Evolutionary conservation across 2,329 filamentous ascomycete species (phyloP).

Genomic region (Penicillium sclerotigenum): DNA sequence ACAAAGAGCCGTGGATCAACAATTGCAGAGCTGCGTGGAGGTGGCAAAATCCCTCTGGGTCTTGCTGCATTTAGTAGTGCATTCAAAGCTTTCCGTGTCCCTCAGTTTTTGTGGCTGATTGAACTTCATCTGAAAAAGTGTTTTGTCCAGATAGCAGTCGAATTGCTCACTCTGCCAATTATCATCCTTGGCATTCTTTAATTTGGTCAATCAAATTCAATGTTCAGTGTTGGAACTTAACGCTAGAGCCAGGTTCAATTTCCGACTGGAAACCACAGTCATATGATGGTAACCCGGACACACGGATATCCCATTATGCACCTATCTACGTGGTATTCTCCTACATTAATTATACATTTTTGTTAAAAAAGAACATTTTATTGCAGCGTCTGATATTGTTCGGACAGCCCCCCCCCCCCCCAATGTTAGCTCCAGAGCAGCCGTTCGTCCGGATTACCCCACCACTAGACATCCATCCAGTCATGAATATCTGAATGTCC

Average conservation of each 20-base stretch:
- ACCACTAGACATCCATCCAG: background rate
- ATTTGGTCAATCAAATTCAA: background rate
- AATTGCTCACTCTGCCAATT: background rate
- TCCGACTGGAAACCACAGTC: background rate
- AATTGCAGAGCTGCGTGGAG: background rate
- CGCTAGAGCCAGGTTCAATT: background rate
- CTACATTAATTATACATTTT: background rate
- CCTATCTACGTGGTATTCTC: background rate
- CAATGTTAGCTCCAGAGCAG: background rate
- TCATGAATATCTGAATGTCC: background rate
- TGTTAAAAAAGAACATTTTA: too few species aligned
- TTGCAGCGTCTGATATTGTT: background rate
- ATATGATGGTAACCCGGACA: background rate
- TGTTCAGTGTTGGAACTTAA: background rate
- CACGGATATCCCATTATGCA: too few species aligned
- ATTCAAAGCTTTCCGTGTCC: background rate
- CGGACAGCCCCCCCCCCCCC: too few species aligned
- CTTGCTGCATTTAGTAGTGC: background rate
- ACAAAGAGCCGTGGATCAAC: background rate
- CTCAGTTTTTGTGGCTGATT: background rate
- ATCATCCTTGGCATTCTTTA: background rate
- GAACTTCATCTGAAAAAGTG: conserved; percentile 4
- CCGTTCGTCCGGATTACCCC: background rate
- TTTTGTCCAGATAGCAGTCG: background rate
- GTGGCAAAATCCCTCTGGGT: background rate